Evolutionary conservation across 768 basidiomycete species (phyloP), one percentile per base, ranked within the genome.

Genomic region (Udeniomyces megalosporus): DNA sequence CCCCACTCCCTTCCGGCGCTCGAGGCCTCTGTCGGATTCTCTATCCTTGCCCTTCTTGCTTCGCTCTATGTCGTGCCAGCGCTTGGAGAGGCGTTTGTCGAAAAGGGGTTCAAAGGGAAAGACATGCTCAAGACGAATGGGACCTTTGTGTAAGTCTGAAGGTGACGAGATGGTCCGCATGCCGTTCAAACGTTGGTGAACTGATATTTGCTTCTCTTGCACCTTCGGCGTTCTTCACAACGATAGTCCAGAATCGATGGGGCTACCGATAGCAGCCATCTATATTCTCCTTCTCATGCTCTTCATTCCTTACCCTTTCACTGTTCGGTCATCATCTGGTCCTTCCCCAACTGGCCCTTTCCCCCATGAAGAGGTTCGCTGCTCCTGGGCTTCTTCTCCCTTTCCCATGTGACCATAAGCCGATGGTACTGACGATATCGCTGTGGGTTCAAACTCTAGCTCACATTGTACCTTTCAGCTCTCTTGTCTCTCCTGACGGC

Each of bases 241-340:
- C 35, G 8, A 31, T 7, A 97, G 92, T 72, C 92, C 95, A 47
- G 95, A 99, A 76, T 89, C 88, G 67, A 81, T 85, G 69, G 93
- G 93, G 14, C 82, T 96, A 62, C 84, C 95, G 53, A 88, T 85
- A 69, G 91, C 93, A 1, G 80, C 84, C 2, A 79, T 92, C 60
- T 97, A 97, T 71, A 85, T 95, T 62, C 79, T 88, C 46, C 75
- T 85, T 46, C 76, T 99, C 66, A 87, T 89, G 61, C 77, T 95
- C 4, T 99, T 97, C 70, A 93, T 95, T 61, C 93, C 93, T 0
- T 92, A 96, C 70, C 87, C 89, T 0, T 99, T 95, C 74, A 63
- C 65, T 12, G 28, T 67, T 52, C 46, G 34, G 22, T 62, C 61
- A 3, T 45, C 47, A 28, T 32, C 47, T 3, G 61, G 61, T 1